phyloP scores from a whole-genome alignment of 2,329 filamentous ascomycete species.

The Talaromyces sp. region DNA sequence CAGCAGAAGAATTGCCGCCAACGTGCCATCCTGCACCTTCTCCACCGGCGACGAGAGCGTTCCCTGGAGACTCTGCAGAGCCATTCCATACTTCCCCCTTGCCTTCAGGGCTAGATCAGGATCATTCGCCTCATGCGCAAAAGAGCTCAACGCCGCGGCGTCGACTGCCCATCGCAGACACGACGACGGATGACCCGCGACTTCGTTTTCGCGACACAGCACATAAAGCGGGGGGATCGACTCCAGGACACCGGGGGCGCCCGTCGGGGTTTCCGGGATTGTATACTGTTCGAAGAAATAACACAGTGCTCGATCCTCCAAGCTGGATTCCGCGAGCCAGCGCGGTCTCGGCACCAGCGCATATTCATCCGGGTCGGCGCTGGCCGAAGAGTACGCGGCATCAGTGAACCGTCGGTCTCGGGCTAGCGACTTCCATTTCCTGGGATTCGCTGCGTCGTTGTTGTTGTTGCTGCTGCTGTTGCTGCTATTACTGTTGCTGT shows the following conservation, averaged over 20 bases:
- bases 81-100: constrained; percentile 26
- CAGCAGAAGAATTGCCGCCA: constrained; percentile 32
- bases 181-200: constrained; percentile 16
- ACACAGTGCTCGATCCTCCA: constrained; percentile 34
- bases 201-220: constrained; percentile 18
- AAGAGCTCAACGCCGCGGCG: constrained; percentile 29
- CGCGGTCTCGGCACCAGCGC: constrained; percentile 12
- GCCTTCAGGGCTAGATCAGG: constrained; percentile 23
- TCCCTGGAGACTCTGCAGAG: constrained; percentile 24
- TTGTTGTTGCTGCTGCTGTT: background rate
- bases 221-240: constrained; percentile 33
- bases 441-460: background rate
- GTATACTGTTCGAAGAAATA: constrained; percentile 40
- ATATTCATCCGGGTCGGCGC: background rate
- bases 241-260: constrained; percentile 28
- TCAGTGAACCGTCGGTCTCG: background rate
- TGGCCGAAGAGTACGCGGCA: background rate
- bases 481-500: constrained; percentile 5
- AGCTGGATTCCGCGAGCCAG: constrained; percentile 24
- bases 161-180: constrained; percentile 31
- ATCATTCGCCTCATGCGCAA: constrained; percentile 25
- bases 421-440: background rate
- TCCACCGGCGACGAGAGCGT: constrained; percentile 24
- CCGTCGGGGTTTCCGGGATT: constrained; percentile 18
- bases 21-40: constrained; percentile 31